Evolutionary conservation across 2,329 filamentous ascomycete genomes (phyloP).

Genomic region (Ophiostoma australiae): DNA sequence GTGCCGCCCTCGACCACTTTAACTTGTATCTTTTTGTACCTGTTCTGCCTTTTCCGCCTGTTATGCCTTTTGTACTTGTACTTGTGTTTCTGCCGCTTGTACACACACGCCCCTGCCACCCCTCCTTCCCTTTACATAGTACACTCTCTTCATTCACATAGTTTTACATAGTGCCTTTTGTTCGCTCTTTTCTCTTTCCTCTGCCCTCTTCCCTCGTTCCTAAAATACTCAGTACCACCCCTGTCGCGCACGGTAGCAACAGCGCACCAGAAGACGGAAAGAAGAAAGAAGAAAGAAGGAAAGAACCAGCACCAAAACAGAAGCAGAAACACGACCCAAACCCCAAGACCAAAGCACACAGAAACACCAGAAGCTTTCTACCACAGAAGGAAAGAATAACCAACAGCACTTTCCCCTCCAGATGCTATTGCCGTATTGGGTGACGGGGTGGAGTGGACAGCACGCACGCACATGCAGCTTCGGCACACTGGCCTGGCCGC

Average conservation of each 20-base stretch:
- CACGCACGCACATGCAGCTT: not conserved
- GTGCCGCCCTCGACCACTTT: slow-evolving; percentile 12
- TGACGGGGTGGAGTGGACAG: slow-evolving; percentile 1
- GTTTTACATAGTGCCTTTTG: too few relatives aligned
- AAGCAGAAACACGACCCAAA: not conserved
- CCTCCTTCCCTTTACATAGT: not conserved
- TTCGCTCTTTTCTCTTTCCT: not conserved
- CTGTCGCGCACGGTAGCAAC: slow-evolving; percentile 8
- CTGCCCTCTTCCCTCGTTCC: not conserved
- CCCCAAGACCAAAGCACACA: not conserved
- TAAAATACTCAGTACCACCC: not conserved
- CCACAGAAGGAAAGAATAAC: slow-evolving; percentile 3
- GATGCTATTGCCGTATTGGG: slow-evolving; percentile 7
- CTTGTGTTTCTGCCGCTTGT: not conserved
- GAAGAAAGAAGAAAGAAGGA: not conserved
- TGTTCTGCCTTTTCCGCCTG: too few relatives aligned
- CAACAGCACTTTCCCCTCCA: not conserved
- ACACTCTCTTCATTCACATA: not conserved
- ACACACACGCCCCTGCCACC: not conserved
- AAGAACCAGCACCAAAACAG: not conserved
- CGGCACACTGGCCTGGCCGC: not conserved
- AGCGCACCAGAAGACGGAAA: slow-evolving; percentile 2
- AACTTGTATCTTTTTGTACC: not conserved
- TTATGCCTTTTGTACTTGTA: not conserved
- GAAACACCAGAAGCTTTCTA: not conserved